phyloP scores from a whole-genome alignment of 768 basidiomycete genomes.

The Lactifluus rugatus region DNA sequence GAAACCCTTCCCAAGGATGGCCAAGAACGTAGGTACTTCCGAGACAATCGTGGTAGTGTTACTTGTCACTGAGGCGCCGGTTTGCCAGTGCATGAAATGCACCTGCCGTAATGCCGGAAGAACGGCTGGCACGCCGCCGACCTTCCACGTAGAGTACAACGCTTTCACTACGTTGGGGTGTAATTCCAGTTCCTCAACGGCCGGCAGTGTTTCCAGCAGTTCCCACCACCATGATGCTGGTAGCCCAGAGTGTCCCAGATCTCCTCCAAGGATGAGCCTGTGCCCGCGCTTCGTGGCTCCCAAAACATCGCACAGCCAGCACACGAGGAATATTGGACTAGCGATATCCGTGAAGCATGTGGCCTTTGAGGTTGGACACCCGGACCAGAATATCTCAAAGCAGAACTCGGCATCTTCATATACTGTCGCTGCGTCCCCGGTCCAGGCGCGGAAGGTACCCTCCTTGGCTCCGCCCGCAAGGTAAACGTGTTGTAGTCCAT shows the following conservation, averaged over 20 bases:
- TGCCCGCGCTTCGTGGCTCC: not conserved
- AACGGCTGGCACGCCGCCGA: too few relatives aligned
- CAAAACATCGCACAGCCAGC: not conserved
- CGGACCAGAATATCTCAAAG: conserved; percentile 6
- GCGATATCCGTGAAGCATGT: not conserved
- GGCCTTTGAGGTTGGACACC: not conserved
- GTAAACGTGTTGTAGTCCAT: conserved; percentile 10
- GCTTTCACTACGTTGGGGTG: not conserved
- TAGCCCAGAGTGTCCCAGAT: not conserved
- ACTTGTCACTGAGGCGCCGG: not conserved
- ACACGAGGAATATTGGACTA: conserved; percentile 8
- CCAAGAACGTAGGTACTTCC: not conserved
- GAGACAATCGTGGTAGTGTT: not conserved
- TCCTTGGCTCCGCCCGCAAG: too few relatives aligned
- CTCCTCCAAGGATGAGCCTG: conserved; percentile 1
- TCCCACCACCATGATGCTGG: conserved; percentile 2
- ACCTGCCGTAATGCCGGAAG: not conserved
- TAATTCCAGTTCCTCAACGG: conserved; percentile 1
- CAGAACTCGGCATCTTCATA: conserved; percentile 3
- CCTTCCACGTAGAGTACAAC: not conserved
- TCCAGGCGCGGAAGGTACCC: too few relatives aligned
- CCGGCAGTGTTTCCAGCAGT: conserved; percentile 2
- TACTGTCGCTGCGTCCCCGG: not conserved
- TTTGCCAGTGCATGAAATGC: not conserved
- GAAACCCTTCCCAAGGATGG: not conserved